Evolutionary conservation across 1,139 yeast species (phyloP), one percentile per base, ranked within the genome.

Genomic region (Hansenula lynferdii): DNA sequence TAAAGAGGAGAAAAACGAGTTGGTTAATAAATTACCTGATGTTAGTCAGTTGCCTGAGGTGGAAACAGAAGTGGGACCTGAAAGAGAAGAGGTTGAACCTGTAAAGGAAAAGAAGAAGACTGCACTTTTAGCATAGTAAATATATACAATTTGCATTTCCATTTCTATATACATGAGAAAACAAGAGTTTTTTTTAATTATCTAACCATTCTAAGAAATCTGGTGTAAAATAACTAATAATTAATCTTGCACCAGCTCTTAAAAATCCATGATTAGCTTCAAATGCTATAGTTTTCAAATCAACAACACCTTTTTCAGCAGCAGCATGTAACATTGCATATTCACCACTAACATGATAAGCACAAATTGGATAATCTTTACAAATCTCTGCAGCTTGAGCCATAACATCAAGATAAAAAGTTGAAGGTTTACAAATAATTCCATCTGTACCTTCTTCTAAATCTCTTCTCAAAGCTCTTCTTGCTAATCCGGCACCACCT

Each of bases 261-360:
- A 92, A 70, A 54, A 85, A 81, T 2, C 98, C 97, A 49, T 85
- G 73, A 52, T 92, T 96, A 38, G 95, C 71, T 64, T 92, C 99
- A 56, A 85, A 85, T 0, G 97, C 98, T 64, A 92, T 84, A 8
- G 78, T 72, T 62, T 87, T 84, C 62, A 94, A 72, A 60, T 92
- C 97, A 43, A 83, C 86, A 41, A 90, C 75, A 20, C 95, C 96
- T 70, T 90, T 90, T 54, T 90, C 97, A 23, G 97, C 97, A 37
- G 97, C 98, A 9, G 98, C 98, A 59, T 90, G 96, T 48, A 92
- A 67, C 98, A 94, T 92, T 36, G 98, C 97, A 58, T 78, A 92
- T 64, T 92, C 99, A 35, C 99, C 99, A 61, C 94, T 80, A 24
- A 92, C 99, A 61, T 94, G 98, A 63, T 92, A 92, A 20, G 95